These are phyloP conservation scores for Beauveria sp. DNA, from an alignment of 2,329 filamentous ascomycete species.

Conservation along the genomic window DNA sequence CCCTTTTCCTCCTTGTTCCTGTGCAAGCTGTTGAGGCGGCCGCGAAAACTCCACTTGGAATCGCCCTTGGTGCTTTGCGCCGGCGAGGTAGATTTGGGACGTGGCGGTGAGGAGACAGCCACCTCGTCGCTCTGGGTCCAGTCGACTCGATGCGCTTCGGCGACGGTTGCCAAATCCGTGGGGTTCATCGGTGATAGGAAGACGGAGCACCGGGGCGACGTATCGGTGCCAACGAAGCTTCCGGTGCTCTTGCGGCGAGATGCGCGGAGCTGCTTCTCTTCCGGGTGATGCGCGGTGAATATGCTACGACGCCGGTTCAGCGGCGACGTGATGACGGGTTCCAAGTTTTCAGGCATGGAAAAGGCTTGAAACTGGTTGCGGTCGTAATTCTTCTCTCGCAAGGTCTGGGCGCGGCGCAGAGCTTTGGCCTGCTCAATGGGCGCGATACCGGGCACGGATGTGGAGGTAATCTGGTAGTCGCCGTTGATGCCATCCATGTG, in stretches of 20 bases:
- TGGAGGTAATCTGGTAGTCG: slow-evolving; percentile 13
- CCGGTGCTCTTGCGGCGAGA: slow-evolving; percentile 32
- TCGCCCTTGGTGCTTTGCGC: slow-evolving; percentile 28
- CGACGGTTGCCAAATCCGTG: slow-evolving; percentile 17
- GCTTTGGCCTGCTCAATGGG: slow-evolving; percentile 29
- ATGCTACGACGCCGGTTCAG: not conserved
- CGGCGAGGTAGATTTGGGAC: not conserved
- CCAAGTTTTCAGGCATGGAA: slow-evolving; percentile 15
- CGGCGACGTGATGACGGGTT: not conserved
- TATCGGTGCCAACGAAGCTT: slow-evolving; percentile 18
- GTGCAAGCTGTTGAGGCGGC: slow-evolving; percentile 29
- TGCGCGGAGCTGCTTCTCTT: slow-evolving; percentile 14
- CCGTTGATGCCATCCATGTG: slow-evolving; percentile 27
- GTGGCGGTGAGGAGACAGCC: slow-evolving; percentile 7
- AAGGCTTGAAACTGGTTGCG: slow-evolving; percentile 37
- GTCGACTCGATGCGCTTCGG: slow-evolving; percentile 39
- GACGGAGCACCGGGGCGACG: slow-evolving; percentile 11
- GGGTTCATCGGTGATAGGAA: slow-evolving; percentile 1
- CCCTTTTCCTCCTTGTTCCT: slow-evolving; percentile 22
- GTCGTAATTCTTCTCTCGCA: slow-evolving; percentile 30
- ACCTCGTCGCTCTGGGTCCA: slow-evolving; percentile 53
- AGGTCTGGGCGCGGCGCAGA: slow-evolving; percentile 30
- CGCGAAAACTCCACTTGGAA: slow-evolving; percentile 42
- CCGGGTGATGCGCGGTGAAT: not conserved
- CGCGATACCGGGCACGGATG: slow-evolving; percentile 21